Conservation (phyloP, 352 stramenopile genomes). For the Phytophthora constricta region DNA sequence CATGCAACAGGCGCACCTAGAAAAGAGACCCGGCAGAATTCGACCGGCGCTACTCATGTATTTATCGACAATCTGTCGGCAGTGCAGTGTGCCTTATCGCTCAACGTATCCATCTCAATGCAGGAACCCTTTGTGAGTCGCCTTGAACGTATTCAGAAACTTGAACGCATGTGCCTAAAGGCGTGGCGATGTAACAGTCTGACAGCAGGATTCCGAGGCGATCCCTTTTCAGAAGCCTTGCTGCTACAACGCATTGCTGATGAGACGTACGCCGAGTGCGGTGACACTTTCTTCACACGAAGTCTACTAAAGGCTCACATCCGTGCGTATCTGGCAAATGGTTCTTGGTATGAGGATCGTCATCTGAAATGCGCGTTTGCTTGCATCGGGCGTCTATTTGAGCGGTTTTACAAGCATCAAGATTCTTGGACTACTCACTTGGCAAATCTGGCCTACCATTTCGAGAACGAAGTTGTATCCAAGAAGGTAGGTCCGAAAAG, state of each 20-base stretch:
- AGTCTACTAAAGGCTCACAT: slow-evolving; percentile 61
- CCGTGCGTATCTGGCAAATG: slow-evolving; percentile 41
- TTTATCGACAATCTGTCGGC: slow-evolving; percentile 40
- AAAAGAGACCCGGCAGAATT: slow-evolving; percentile 17
- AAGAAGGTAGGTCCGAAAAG: slow-evolving; percentile 1
- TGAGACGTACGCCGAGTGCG: slow-evolving; percentile 47
- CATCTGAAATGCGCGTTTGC: slow-evolving; percentile 47
- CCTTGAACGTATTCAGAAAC: slow-evolving; percentile 56
- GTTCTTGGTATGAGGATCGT: slow-evolving; percentile 33
- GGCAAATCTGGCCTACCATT: slow-evolving; percentile 12
- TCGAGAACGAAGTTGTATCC: slow-evolving; percentile 1
- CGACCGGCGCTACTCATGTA: background rate
- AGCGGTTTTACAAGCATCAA: slow-evolving; percentile 41
- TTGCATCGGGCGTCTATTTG: slow-evolving; percentile 40
- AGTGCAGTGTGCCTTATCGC: slow-evolving; percentile 45
- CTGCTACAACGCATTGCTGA: slow-evolving; percentile 61
- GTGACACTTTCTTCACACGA: slow-evolving; percentile 62
- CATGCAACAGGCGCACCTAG: slow-evolving; percentile 43
- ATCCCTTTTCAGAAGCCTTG: slow-evolving; percentile 61
- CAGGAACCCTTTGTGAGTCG: slow-evolving; percentile 47
- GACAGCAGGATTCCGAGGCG: slow-evolving; percentile 35
- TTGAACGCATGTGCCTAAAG: slow-evolving; percentile 70
- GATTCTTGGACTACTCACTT: slow-evolving; percentile 15
- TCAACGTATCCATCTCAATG: slow-evolving; percentile 38
- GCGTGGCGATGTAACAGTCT: slow-evolving; percentile 64